Conservation (phyloP, 1,284 basidiomycete genomes). For the Boletellus dicymbophilus region DNA sequence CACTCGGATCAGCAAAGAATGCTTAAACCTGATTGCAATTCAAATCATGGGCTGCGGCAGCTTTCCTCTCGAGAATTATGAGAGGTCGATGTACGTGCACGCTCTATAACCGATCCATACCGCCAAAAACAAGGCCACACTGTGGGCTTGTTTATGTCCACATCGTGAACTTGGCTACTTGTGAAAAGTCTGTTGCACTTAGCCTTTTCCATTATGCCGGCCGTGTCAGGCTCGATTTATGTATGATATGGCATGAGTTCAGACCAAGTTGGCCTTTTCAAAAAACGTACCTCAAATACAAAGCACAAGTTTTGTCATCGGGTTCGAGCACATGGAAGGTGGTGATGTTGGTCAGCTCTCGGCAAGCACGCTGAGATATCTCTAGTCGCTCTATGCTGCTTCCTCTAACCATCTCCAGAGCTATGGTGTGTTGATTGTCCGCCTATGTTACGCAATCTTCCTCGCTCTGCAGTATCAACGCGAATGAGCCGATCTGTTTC, state of each 20-base stretch:
- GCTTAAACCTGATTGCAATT: conserved; percentile 34
- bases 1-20: conserved; percentile 29
- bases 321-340: conserved; percentile 25
- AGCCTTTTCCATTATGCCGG: neutral
- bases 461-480: conserved; percentile 22
- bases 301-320: conserved; percentile 23
- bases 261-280: neutral
- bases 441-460: conserved; percentile 21
- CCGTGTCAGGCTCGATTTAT: conserved; percentile 26
- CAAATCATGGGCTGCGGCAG: conserved; percentile 42
- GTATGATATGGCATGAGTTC: conserved; percentile 32
- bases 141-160: conserved; percentile 9
- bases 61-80: conserved; percentile 39
- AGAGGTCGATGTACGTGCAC: conserved; percentile 34
- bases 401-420: conserved; percentile 12
- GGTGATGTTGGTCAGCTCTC: conserved; percentile 17
- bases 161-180: conserved; percentile 20
- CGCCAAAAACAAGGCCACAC: conserved; percentile 20
- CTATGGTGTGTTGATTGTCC: conserved; percentile 36
- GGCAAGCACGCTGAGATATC: conserved; percentile 18
- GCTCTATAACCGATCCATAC: conserved; percentile 36
- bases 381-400: conserved; percentile 18
- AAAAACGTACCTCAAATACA: neutral
- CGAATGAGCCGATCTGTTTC: conserved; percentile 25
- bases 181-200: conserved; percentile 1